Evolutionary conservation across 106 monocot genomes (phyloP), one percentile per base, ranked within the genome.

Genomic region (Gastrodia elata): DNA sequence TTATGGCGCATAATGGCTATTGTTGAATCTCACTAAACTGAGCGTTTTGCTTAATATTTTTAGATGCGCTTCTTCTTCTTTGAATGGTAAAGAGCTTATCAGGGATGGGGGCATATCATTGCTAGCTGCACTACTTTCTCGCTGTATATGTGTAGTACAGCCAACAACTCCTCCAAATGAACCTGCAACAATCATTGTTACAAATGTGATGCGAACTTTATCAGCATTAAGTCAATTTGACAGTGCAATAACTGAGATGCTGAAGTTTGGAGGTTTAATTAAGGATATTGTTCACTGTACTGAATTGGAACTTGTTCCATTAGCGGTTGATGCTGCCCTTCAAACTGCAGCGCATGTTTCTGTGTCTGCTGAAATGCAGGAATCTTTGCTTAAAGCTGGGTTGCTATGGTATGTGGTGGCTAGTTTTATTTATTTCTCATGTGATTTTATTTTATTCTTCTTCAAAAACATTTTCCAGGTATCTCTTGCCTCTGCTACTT

Each of bases 81-180:
- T 98, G 65, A 98, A 98, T 81, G 98, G 98, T 26, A 93, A 98
- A 77, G 98, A 98, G 55, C 85, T 98, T 64, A 93, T 98, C 27
- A 82, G 98, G 78, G 93, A 98, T 83, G 98, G 86, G 65, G 98
- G 98, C 16, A 91, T 98, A 75, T 87, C 93, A 46, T 87, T 98
- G 58, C 71, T 98, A 20, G 88, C 91, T 49, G 87, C 88, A 58
- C 93, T 98, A 82, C 86, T 98, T 80, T 91, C 91, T 35, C 98
- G 98, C 10, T 98, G 93, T 74, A 91, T 98, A 82, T 77, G 88
- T 78, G 85, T 98, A 22, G 88, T 98, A 78, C 93, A 91, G 82
- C 98, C 93, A 71, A 91, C 91, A 57, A 98, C 98, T 57, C 83
- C 88, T 76, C 86, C 93, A 55, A 90, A 82, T 80, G 98, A 98